Conservation (phyloP, 768 basidiomycete species). For the Termitomyces heimii region DNA sequence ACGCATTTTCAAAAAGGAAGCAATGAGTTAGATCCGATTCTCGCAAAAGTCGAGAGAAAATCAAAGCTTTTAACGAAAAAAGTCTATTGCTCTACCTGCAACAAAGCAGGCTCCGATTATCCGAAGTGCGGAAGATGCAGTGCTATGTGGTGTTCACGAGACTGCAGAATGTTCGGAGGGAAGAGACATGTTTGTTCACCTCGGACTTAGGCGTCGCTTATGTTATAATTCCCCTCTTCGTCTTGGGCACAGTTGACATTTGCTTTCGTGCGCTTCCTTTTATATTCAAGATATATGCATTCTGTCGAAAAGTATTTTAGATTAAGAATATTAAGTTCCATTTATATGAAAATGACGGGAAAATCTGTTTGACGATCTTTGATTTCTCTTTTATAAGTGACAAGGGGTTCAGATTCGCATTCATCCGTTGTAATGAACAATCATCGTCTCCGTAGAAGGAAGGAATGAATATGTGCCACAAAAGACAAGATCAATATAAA, state of each 20-base stretch:
- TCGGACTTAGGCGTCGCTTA: neutral
- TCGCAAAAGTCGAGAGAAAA: slow-evolving; percentile 43
- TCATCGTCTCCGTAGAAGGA: too few relatives aligned
- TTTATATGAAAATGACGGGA: neutral
- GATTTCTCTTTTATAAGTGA: neutral
- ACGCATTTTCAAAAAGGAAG: slow-evolving; percentile 2
- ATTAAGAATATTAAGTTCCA: neutral
- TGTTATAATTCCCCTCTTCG: neutral
- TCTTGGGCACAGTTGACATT: neutral
- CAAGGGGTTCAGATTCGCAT: neutral
- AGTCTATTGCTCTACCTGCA: slow-evolving; percentile 44
- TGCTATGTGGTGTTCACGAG: slow-evolving; percentile 59
- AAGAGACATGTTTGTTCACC: slow-evolving; percentile 43
- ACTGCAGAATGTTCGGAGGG: slow-evolving; percentile 48
- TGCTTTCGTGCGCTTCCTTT: neutral
- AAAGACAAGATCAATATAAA: too few relatives aligned
- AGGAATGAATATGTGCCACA: too few relatives aligned
- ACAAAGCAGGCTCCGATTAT: slow-evolving; percentile 46
- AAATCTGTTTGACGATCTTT: neutral
- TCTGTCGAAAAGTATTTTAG: neutral
- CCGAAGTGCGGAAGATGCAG: slow-evolving; percentile 58
- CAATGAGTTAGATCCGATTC: slow-evolving; percentile 36
- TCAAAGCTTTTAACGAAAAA: slow-evolving; percentile 42
- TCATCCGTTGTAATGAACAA: too few relatives aligned
- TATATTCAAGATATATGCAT: neutral